Evolutionary conservation across 768 basidiomycete genomes (phyloP).

Genomic region (Lentinula boryana): DNA sequence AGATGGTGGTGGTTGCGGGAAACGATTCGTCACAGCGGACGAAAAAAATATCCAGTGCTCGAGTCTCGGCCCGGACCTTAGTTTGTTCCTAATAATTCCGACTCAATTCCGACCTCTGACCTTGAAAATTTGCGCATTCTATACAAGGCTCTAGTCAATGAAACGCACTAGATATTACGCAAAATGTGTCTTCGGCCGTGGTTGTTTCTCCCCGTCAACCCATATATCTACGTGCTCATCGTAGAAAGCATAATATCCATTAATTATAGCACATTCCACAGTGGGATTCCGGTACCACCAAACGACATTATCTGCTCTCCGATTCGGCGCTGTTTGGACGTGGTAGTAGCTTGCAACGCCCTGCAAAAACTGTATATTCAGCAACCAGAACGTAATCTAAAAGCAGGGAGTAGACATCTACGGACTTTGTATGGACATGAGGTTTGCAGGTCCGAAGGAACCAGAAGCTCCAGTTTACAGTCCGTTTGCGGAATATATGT

Average conservation of each 20-base stretch:
- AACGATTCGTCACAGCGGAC: not conserved
- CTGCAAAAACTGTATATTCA: conserved; percentile 21
- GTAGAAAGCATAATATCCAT: conserved; percentile 52
- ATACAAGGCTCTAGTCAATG: not conserved
- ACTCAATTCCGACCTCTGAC: not conserved
- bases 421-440: conserved; percentile 63
- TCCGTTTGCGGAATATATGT: conserved; percentile 60
- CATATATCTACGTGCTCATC: conserved; percentile 66
- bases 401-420: not conserved
- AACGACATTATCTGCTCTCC: conserved; percentile 41
- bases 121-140: not conserved
- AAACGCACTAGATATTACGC: not conserved
- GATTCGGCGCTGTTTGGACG: conserved; percentile 38
- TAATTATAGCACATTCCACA: conserved; percentile 43
- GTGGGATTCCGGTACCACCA: conserved; percentile 61
- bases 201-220: conserved; percentile 52
- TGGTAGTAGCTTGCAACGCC: conserved; percentile 56
- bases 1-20: conserved; percentile 18
- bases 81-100: not conserved
- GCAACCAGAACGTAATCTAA: not conserved
- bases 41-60: not conserved
- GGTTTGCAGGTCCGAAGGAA: conserved; percentile 37
- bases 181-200: conserved; percentile 18
- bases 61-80: not conserved
- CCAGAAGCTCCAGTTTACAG: conserved; percentile 43